Evolutionary conservation across 768 basidiomycete species (phyloP), one percentile per base, ranked within the genome.

Genomic region (Amanita inopinata): DNA sequence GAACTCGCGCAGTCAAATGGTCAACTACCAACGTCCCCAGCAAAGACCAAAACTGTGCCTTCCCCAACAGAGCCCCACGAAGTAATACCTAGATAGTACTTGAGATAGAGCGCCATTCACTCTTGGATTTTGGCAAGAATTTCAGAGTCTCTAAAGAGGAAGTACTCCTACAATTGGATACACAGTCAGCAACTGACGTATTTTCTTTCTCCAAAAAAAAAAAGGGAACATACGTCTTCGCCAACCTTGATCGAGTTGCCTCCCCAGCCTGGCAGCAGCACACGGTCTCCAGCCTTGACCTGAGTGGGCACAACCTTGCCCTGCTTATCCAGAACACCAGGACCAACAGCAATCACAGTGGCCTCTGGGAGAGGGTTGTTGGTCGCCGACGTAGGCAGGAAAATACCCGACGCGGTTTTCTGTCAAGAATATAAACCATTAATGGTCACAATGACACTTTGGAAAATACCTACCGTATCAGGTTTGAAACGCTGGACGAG

Each of bases 321-420:
- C 1, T 88, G 77, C 69, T 89, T 90, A 70, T 86, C 76, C 15
- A 80, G 83, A n/a, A 85, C 85, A 23, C 96, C 96, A 24, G 94
- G 94, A 43, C 94, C 94, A 36, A 88, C 83, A 19, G 96, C 88
- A 59, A 97, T 83, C 56, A 96, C 94, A 22, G 90, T 94, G 4
- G 91, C 94, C 65, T 98, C 94, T 2, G 94, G 92, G n/a, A 97
- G 75, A 17, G 92, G 92, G 52, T 62, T 78, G 51, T 61, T 75
- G 19, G 88, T 91, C 4, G 86, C 79, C 1, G 91, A 89, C 0
- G 85, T 76, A n/a, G 96, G 96, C 34, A 99, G 73, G 77, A 92
- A 92, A 59, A 99, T 81, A 25, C 96, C 96, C 17, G 84, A 65
- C 2, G 96, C 85, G n/a, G 94, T 99, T 93, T 98, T 96, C 93